Evolutionary conservation across 768 basidiomycete species (phyloP).

Genomic region (Crepidotus variabilis): DNA sequence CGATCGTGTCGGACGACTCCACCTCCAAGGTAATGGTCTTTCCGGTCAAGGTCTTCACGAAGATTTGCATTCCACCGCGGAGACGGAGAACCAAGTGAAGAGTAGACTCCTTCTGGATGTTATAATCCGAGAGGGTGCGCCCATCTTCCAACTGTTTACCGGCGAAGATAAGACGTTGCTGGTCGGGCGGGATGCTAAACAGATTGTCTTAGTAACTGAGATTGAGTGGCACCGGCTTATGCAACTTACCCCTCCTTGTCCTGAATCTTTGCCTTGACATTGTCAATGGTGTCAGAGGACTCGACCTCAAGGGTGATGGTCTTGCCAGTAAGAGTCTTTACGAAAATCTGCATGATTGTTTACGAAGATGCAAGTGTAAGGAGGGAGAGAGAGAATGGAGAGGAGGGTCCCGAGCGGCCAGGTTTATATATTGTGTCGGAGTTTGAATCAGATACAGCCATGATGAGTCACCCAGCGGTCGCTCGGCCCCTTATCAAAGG

Average conservation of each 20-base stretch:
- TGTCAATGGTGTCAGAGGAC: constrained; percentile 68
- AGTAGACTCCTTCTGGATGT: constrained; percentile 64
- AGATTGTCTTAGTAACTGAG: constrained; percentile 9
- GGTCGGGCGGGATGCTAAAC: constrained; percentile 67
- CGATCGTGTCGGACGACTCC: constrained; percentile 74
- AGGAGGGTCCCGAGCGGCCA: constrained; percentile 3
- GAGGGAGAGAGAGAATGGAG: constrained; percentile 12
- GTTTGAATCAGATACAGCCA: constrained; percentile 32
- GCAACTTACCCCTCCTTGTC: constrained; percentile 74
- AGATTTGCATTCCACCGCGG: constrained; percentile 72
- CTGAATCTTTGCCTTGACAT: constrained; percentile 81
- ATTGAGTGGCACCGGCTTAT: not conserved
- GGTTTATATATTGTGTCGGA: constrained; percentile 33
- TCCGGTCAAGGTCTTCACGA: constrained; percentile 84
- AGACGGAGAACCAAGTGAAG: constrained; percentile 51
- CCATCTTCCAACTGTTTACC: constrained; percentile 86
- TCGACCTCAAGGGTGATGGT: constrained; percentile 76
- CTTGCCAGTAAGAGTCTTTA: constrained; percentile 65
- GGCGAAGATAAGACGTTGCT: constrained; percentile 77
- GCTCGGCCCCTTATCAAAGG: not conserved
- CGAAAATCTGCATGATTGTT: constrained; percentile 42
- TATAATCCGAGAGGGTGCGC: constrained; percentile 66
- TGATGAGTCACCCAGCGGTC: constrained; percentile 17
- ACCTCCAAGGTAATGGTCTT: constrained; percentile 92
- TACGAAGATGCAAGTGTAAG: constrained; percentile 7